phyloP scores from a whole-genome alignment of 2,329 filamentous ascomycete species.

The Didymella lethalis region DNA sequence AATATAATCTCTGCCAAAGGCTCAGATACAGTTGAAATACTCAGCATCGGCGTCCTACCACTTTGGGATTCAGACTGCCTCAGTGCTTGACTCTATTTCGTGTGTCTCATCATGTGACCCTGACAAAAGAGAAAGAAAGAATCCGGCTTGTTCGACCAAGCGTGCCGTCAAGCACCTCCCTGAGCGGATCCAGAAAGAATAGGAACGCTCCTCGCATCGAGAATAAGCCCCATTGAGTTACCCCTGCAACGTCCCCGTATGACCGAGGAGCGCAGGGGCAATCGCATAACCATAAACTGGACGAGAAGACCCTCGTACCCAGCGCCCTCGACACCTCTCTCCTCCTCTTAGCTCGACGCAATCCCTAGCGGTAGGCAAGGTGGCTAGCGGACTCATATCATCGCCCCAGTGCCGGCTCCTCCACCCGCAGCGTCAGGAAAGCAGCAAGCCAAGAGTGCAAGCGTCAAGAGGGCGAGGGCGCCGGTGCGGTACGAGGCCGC shows the following conservation, averaged over 20 bases:
- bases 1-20: constrained; percentile 25
- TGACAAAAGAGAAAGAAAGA: constrained; percentile 41
- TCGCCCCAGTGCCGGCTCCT: constrained; percentile 71
- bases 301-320: constrained; percentile 74
- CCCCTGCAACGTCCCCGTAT: constrained; percentile 54
- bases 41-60: constrained; percentile 54
- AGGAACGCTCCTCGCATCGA: constrained; percentile 89
- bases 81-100: constrained; percentile 99
- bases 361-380: constrained; percentile 37
- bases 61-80: constrained; percentile 63
- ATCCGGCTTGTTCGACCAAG: constrained; percentile 75
- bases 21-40: constrained; percentile 58
- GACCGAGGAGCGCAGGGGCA: constrained; percentile 62
- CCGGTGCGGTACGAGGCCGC: constrained; percentile 70
- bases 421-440: constrained; percentile 33
- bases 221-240: constrained; percentile 99
- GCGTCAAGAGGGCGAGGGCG: constrained; percentile 60
- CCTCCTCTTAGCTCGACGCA: constrained; percentile 43
- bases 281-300: constrained; percentile 98
- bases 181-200: constrained; percentile 55
- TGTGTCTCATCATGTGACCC: constrained; percentile 85
- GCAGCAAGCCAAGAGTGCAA: constrained; percentile 57
- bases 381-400: constrained; percentile 83
- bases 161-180: constrained; percentile 53
- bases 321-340: constrained; percentile 34